Base-by-base conservation (phyloP, 2,329 filamentous ascomycete genomes). In the Fusarium vanettenii region DNA sequence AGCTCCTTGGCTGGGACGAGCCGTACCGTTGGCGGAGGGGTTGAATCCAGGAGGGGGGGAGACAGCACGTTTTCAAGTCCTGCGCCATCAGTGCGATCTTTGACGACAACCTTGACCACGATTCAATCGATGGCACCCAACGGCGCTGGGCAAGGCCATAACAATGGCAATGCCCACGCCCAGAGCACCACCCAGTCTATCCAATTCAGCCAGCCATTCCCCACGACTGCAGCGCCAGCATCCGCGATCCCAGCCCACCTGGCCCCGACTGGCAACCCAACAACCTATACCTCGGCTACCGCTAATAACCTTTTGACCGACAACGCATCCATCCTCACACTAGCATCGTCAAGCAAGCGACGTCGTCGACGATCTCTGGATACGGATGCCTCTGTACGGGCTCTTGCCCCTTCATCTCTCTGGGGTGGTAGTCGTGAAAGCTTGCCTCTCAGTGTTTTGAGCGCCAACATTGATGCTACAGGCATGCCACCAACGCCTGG, bases 21-120 rank as follows among this genome's bases (percentile, higher is more conserved):
- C 79, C 89, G 90, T 41, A 95, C 93, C 8, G 85, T 89, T 3
- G 92, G 90, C 31, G 92, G 91, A 59, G 92, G 91, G 11, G 80
- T 92, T 57, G 92, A 93, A 6, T 90, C 89, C 59, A 89, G 91
- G 67, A 90, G 93, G 76, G 94, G 94, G 66, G 92, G 87, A 64
- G 90, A 92, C 82, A 92, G 91, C 85, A 95, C 93, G 41, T 96
- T 96, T 81, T 95, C 93, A 20, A 95, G 94, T 14, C 94, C 94
- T 2, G 93, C 94, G 37, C 94, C 94, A 29, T 96, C 94, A 9
- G 91, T 95, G 57, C 92, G 92, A 71, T 96, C 94, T 3, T 86
- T 97, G 64, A 94, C 94, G 2, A 97, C 94, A 0, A 97, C 94
- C 2, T 86, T 97, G 65, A 97, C 94, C 0, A 97, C 94, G 0